These are phyloP conservation scores for Handroanthus guayacan DNA, from an alignment of 257 asterid genomes.

Conservation along the genomic window DNA sequence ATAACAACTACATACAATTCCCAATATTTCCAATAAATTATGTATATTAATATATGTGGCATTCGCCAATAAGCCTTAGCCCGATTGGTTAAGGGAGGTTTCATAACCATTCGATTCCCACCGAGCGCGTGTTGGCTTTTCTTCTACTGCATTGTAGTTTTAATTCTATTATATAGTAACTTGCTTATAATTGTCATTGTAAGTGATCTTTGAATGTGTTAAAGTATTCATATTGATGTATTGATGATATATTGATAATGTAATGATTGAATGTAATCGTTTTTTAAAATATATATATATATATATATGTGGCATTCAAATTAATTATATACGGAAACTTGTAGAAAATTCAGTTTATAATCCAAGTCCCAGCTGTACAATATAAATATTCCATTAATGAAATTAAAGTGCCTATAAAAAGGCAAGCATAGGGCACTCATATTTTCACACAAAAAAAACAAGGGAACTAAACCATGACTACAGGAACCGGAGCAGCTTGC, in stretches of 20 bases:
- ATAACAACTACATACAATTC: background rate
- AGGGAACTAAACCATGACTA: constrained; percentile 15
- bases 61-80: too few species aligned
- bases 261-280: too few species aligned
- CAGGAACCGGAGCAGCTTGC: background rate
- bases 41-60: background rate
- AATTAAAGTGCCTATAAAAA: constrained; percentile 28
- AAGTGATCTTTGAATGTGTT: too few species aligned
- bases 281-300: background rate
- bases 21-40: background rate
- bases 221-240: too few species aligned
- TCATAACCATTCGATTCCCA: too few species aligned
- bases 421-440: background rate
- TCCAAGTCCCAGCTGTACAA: constrained; percentile 17
- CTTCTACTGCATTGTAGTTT: too few species aligned
- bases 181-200: too few species aligned
- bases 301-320: background rate
- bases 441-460: background rate
- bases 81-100: too few species aligned
- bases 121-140: too few species aligned
- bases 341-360: constrained; percentile 23
- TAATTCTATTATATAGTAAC: too few species aligned
- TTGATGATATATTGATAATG: too few species aligned
- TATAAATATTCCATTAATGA: background rate
- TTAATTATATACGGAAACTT: constrained; percentile 17